Base-by-base conservation (phyloP, 140 eudicot species). In the Oenanthe javanica region DNA sequence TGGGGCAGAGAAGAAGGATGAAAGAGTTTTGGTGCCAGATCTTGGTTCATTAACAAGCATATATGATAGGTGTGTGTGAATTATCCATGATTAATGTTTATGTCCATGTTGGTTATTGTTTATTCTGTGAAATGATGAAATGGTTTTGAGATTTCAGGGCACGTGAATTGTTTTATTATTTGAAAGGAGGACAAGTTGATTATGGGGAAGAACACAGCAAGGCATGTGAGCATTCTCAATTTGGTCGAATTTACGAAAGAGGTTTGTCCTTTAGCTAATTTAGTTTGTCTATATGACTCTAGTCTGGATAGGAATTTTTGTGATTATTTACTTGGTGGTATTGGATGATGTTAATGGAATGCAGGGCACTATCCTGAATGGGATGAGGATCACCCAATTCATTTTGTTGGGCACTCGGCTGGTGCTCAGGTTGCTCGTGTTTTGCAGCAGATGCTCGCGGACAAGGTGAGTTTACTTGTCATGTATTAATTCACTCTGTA, bases 1-100 rank as follows among this genome's bases (percentile, higher is more conserved):
- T 40, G 99, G 99, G 55, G 99, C 99, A 11, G 99, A 95, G 89
- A 95, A 90, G 90, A 95, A 92, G 85, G 99, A 95, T 85, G 99
- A 90, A 80, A 89, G 90, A 86, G 99, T 92, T 86, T 82, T 95
- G 79, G 99, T 95, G 83, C 97, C 97, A 46, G 97, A 95, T 88
- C 88, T 95, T 84, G 97, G 99, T 70, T 95, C 99, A 3, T 88
- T 95, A 81, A 94, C 97, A 48, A 92, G 97, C 79, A 72, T 94
- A 79, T 92, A 94, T 82, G 98, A 94, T 69, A 88, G 98, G 98
- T 94, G 38, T 4, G 82, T 76, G 48, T 27, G 31, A 13, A 12
- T 67, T 31, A 36, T 25, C 9, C 10, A 67, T 67, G 21, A 76
- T 46, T 47, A 14, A 43, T 25, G 21, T 15, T 75, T 48, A 12